These are phyloP conservation scores for Coemansia sp. DNA, from an alignment of 192 early-diverging fungal species.

Conservation along the genomic window DNA sequence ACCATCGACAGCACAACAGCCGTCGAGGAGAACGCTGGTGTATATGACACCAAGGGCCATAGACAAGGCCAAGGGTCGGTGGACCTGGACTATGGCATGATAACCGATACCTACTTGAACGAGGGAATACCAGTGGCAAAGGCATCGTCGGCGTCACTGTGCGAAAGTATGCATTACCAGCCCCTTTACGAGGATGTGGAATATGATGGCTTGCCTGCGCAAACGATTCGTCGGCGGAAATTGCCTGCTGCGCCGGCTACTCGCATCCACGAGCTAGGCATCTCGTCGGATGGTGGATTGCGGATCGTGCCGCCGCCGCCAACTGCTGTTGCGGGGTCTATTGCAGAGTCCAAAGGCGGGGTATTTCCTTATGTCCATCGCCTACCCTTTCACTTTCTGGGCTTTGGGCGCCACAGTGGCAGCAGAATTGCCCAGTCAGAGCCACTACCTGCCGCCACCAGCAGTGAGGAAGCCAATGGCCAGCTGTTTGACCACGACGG, in stretches of 20 bases:
- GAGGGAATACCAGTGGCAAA: neutral
- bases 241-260: neutral
- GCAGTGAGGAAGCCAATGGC: neutral
- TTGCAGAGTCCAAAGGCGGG: neutral
- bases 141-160: constrained; percentile 5
- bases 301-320: neutral
- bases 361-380: constrained; percentile 15
- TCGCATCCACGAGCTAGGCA: neutral
- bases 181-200: constrained; percentile 13
- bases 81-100: neutral
- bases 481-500: neutral
- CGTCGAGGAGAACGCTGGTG: neutral
- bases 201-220: neutral
- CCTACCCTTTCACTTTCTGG: constrained; percentile 26
- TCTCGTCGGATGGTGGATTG: neutral
- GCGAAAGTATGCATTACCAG: constrained; percentile 14
- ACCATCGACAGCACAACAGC: constrained; percentile 4
- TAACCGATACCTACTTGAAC: neutral
- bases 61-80: neutral
- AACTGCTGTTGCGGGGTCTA: neutral
- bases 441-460: neutral
- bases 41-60: neutral
- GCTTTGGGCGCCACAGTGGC: constrained; percentile 9
- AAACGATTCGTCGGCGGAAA: neutral
- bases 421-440: constrained; percentile 1